Base-by-base conservation (phyloP, 202 grass and related monocot genomes). In the Digitaria exilis region DNA sequence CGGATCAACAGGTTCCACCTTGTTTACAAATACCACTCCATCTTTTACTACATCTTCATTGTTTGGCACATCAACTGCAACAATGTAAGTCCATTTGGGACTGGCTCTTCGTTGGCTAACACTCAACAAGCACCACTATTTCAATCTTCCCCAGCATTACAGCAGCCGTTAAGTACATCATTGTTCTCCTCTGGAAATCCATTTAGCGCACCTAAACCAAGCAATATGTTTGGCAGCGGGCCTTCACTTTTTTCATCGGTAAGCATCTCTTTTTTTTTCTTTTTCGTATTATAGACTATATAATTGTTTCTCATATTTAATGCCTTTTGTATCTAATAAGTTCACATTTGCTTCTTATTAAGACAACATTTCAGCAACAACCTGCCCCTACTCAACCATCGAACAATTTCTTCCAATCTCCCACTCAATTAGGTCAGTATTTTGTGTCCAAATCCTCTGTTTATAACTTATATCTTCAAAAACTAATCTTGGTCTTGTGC, bases 101-200 rank as follows among this genome's bases (percentile, higher is more conserved):
- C 70, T 71, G 83, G 80, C 50, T 76, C 80, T 19, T 76, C 69
- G 10, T 78, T 78, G 45, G 55, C 19, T 56, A 92, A 55, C 65
- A 87, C 85, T 85, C 94, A 84, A 76, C 52, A 89, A 87, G 75
- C 75, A 69, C 90, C 92, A 71, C 46, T 88, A 48, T 84, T 91
- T 75, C 46, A 49, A 49, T 17, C 46, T 49, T 57, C 90, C 64
- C 52, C 89, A 50, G 37, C 80, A 43, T 90, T 85, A 83, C 66
- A 72, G n/a, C n/a, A n/a, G 21, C 45, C 83, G 13, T 69, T 77
- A 79, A 85, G 43, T 28, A 84, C 68, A 46, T 50, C 81, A 32
- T 63, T 77, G 85, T 94, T 91, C 66, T 73, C 67, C n/a, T 68
- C 86, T 78, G 87, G 80, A 59, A 79, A 46, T 67, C 18, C 89